Percentiles rank a stretch among this genome's conserved stretches.
Evolutionary conservation across 257 asterid genomes (phyloP).

Genomic region (Solanum appendiculatum): DNA sequence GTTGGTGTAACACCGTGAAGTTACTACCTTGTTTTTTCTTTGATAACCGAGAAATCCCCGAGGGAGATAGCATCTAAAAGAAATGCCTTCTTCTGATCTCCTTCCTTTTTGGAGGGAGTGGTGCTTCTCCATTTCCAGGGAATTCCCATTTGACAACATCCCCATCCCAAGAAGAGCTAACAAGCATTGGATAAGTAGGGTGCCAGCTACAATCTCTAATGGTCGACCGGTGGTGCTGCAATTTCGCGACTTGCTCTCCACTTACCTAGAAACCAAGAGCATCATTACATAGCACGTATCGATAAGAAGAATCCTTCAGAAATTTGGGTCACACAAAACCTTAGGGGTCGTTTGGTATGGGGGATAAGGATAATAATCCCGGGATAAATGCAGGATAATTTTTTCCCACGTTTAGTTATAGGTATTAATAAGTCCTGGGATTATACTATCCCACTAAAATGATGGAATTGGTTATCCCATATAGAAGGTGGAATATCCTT

Average conservation of each 20-base stretch:
- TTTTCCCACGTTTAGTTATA: neutral
- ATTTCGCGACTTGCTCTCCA: slow-evolving; percentile 56
- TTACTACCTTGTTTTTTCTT: no score
- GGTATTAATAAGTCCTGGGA: neutral
- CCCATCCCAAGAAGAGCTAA: slow-evolving; percentile 84
- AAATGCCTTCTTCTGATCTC: neutral
- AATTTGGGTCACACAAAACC: neutral
- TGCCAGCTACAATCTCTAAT: slow-evolving; percentile 48
- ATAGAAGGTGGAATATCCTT: neutral
- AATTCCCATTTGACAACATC: slow-evolving; percentile 71
- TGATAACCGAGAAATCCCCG: neutral
- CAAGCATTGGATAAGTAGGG: slow-evolving; percentile 66
- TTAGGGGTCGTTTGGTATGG: neutral
- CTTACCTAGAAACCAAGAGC: slow-evolving; percentile 32
- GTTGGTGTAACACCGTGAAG: neutral
- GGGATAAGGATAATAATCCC: neutral
- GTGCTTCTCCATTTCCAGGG: slow-evolving; percentile 34
- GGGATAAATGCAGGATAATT: neutral
- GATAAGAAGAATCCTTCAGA: neutral
- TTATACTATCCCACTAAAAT: neutral
- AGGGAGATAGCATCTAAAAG: neutral
- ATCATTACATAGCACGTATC: neutral
- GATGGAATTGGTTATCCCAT: neutral
- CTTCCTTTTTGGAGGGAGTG: neutral
- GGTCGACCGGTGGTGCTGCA: slow-evolving; percentile 39